phyloP scores from a whole-genome alignment of 352 stramenopile genomes.

The Peronospora farinosa region DNA sequence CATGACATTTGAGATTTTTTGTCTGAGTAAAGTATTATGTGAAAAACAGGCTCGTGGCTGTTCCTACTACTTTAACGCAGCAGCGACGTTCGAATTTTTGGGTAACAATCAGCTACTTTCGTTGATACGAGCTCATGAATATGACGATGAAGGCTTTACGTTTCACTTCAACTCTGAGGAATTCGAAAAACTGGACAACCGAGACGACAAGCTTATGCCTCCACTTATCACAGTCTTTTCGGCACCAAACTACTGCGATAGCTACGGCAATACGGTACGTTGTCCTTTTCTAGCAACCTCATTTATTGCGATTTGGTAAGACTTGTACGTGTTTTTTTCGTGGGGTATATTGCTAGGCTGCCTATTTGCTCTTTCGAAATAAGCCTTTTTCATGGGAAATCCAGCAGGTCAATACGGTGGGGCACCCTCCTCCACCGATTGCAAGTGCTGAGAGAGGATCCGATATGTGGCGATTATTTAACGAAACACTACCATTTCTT shows the following conservation, averaged over 20 bases:
- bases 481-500: conserved; percentile 71
- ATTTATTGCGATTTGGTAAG: background rate
- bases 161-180: conserved; percentile 51
- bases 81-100: conserved; percentile 68
- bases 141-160: conserved; percentile 60
- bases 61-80: conserved; percentile 86
- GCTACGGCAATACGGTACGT: conserved; percentile 57
- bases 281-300: background rate
- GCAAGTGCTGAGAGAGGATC: conserved; percentile 39
- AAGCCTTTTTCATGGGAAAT: conserved; percentile 48
- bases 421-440: conserved; percentile 52
- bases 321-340: background rate
- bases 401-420: conserved; percentile 40
- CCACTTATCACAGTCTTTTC: conserved; percentile 93
- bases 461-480: conserved; percentile 71
- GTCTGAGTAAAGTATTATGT: too few species aligned
- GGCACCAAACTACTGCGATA: conserved; percentile 94
- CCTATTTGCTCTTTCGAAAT: conserved; percentile 44
- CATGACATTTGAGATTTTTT: too few species aligned
- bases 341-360: conserved; percentile 28
- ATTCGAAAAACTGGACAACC: conserved; percentile 41
- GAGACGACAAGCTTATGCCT: conserved; percentile 41
- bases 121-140: conserved; percentile 79
- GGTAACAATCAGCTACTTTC: conserved; percentile 53
- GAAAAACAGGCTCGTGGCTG: too few species aligned